Evolutionary conservation across 2,329 filamentous ascomycete species (phyloP).

Genomic region (Penicillium sp.): DNA sequence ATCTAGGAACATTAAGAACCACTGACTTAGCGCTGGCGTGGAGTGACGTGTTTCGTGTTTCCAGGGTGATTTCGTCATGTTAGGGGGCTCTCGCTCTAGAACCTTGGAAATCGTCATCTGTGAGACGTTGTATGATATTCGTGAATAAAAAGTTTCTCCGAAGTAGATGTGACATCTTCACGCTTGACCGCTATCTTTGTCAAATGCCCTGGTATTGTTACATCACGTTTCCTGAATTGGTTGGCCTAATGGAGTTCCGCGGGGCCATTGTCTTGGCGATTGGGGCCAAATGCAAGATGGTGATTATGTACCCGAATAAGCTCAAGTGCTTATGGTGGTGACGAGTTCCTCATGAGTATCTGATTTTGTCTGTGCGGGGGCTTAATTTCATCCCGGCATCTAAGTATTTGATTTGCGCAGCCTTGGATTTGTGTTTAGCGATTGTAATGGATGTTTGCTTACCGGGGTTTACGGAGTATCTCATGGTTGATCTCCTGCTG

Average conservation of each 20-base stretch:
- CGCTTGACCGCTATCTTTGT: not conserved
- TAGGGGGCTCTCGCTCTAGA: not conserved
- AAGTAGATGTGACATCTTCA: not conserved
- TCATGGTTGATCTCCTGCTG: not conserved
- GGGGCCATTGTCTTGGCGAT: not conserved
- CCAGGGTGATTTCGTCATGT: not conserved
- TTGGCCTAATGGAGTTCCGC: not conserved
- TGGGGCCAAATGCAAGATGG: not conserved
- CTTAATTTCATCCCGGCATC: not conserved
- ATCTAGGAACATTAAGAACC: not conserved
- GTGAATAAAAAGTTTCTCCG: not conserved
- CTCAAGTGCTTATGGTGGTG: not conserved
- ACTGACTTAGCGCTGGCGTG: not conserved
- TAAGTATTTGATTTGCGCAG: not conserved
- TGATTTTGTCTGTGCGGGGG: not conserved
- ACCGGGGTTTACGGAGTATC: not conserved
- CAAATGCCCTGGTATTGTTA: not conserved
- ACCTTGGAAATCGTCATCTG: not conserved
- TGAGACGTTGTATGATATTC: not conserved
- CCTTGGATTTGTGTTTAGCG: not conserved
- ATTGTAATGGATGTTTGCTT: no score
- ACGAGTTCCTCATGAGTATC: not conserved
- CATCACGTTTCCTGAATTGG: not conserved
- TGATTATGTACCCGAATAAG: not conserved
- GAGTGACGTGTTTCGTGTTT: not conserved